Evolutionary conservation across 2,329 filamentous ascomycete species (phyloP), one percentile per base, ranked within the genome.

Genomic region (Colletotrichum truncatum): DNA sequence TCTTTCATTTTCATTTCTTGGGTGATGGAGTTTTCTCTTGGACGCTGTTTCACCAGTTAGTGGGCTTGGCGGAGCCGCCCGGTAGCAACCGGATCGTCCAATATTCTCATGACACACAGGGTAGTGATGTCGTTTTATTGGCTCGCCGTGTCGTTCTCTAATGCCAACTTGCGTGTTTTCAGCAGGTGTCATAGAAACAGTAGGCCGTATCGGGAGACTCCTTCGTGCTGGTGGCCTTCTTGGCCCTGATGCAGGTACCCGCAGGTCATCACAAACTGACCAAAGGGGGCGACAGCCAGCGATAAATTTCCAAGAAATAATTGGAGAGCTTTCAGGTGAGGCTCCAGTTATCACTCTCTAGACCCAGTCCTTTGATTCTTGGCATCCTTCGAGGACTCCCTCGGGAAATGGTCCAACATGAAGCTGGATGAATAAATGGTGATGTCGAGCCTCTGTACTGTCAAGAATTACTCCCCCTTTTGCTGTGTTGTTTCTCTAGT

Each of bases 221-320:
- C n/a, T n/a, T n/a, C n/a, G n/a, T n/a, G n/a, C 18, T 23, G 16
- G 3, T 11, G 34, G 16, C 18, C 3, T 10, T 18, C 41, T 57
- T 36, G 28, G 41, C 21, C 11, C 12, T 26, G 21, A 62, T 55
- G 58, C 51, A 55, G 58, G 58, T 56, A 62, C 25, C 58, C 58
- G 41, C 34, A 48, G 6, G 39, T 46, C 23, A 23, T 62, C 58
- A 62, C 58, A 57, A 38, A 36, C 53, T 39, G 32, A 26, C 25
- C 23, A 6, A 16, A 23, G 25, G 23, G 10, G 16, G 14, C 16
- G 16, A 46, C 21, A 23, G 38, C 38, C 38, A 41, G 38, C 38
- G 16, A n/a, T 36, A 36, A n/a, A n/a, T n/a, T n/a, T 18, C 49
- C 49, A 53, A 39, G 26, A 28, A 21, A 12, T 14, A 26, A n/a